Evolutionary conservation across 176 grass and related monocot genomes (phyloP).

Genomic region (Eleusine indica): DNA sequence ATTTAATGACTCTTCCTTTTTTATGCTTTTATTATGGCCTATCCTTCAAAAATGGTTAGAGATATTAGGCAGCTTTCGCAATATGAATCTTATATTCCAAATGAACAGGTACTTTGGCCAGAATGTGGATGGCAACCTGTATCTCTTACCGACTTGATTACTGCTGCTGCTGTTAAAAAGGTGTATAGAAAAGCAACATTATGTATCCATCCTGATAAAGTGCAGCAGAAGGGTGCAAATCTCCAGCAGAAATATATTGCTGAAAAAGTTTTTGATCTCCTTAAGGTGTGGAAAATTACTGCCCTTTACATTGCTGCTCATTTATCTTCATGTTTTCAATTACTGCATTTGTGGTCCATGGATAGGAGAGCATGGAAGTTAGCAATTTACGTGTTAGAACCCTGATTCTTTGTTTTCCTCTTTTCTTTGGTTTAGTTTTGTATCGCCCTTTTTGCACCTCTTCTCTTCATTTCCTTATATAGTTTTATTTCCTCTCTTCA

Average conservation of each 20-base stretch:
- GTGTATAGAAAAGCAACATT: slow-evolving; percentile 80
- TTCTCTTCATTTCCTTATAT: no score
- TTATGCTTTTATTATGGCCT: background rate
- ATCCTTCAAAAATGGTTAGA: background rate
- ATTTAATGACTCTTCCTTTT: background rate
- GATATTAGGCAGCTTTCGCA: background rate
- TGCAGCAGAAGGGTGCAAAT: slow-evolving; percentile 80
- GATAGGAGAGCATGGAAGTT: background rate
- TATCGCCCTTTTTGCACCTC: no score
- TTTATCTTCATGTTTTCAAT: background rate
- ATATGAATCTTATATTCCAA: slow-evolving; percentile 31
- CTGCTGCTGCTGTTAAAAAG: slow-evolving; percentile 70
- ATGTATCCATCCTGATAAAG: slow-evolving; percentile 86
- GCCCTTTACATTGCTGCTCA: background rate
- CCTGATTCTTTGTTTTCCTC: no score
- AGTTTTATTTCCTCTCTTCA: no score
- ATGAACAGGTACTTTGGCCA: slow-evolving; percentile 76
- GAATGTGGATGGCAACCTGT: slow-evolving; percentile 88
- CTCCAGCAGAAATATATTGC: slow-evolving; percentile 80
- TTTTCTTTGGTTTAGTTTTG: no score
- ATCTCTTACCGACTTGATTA: slow-evolving; percentile 80
- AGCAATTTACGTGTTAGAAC: no score
- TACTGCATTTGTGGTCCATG: slow-evolving; percentile 1
- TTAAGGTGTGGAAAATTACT: slow-evolving; percentile 59
- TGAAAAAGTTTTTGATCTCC: slow-evolving; percentile 88